Base-by-base conservation (phyloP, 176 grass and related monocot genomes). In the Carex kokanica region DNA sequence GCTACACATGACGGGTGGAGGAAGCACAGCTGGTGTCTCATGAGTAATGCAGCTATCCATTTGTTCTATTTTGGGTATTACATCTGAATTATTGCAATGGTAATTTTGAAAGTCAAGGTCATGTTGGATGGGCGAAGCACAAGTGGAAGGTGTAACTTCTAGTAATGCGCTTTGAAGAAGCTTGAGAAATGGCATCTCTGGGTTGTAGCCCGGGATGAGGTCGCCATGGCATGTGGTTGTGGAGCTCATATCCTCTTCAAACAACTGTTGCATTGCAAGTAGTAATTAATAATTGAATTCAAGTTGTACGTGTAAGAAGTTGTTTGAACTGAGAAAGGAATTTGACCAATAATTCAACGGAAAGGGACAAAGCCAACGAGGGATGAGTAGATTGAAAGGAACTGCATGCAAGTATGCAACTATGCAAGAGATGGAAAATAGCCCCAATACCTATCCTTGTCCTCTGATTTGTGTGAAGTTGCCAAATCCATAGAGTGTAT, bases 41-140 rank as follows among this genome's bases (percentile, higher is more conserved):
- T 47, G 62, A 0, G 70, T 51, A 78, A 99, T 83, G 88, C 97
- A 96, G 89, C 97, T 96, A 64, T 99, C 92, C 67, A 93, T 86
- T 49, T 91, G 89, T 70, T 97, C 90, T 51, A 87, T 10, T 80
- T 89, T 90, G 20, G 87, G 66, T 29, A 63, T 74, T 36, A 61
- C 6, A 25, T 38, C 32, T 45, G 53, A 57, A 24, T 77, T 54
- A 24, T 77, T 54, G 49, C 47, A 53, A 45, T 40, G 36, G 31
- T 52, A 74, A 74, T 84, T 59, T 51, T 87, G 68, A 32, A 83
- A 43, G 16, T 43, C 49, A 23, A 83, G 64, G 3, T 62, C 57
- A 23, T 83, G 71, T 58, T 84, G 81, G 31, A 88, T 15, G 43
- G 84, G 45, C 52, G 82, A 73, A 60, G 80, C 61, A 25, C 12